phyloP scores from a whole-genome alignment of 164 flowering plant species.

The Pachysandra terminalis region DNA sequence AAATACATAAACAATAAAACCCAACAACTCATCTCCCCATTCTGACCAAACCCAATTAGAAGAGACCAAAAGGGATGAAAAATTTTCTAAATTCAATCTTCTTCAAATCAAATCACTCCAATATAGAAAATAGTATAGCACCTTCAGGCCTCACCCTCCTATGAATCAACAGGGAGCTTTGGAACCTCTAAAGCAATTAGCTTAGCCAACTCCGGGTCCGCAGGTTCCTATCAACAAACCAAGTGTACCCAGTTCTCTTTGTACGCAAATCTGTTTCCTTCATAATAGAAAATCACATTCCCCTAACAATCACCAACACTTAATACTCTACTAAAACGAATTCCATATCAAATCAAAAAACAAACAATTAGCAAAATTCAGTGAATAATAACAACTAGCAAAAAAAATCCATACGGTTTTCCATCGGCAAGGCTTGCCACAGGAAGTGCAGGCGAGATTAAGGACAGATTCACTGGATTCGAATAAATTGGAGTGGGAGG shows the following conservation, averaged over 20 bases:
- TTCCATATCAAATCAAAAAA: not conserved
- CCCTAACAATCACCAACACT: too few relatives aligned
- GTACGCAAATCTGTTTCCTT: too few relatives aligned
- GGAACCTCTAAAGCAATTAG: slow-evolving; percentile 80
- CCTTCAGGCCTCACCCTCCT: slow-evolving; percentile 53
- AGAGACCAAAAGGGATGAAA: too few relatives aligned
- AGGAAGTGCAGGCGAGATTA: slow-evolving; percentile 73
- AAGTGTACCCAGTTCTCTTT: slow-evolving; percentile 89
- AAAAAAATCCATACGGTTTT: slow-evolving; percentile 42
- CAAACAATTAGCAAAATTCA: too few relatives aligned
- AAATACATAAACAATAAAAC: too few relatives aligned
- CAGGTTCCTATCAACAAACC: slow-evolving; percentile 77
- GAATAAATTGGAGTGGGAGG: slow-evolving; percentile 83
- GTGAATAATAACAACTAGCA: too few relatives aligned
- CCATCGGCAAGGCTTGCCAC: slow-evolving; percentile 93
- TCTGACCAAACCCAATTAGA: too few relatives aligned
- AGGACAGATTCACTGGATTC: slow-evolving; percentile 94
- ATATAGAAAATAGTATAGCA: too few relatives aligned
- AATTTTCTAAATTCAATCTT: not conserved
- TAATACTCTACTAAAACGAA: slow-evolving; percentile 43
- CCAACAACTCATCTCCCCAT: too few relatives aligned
- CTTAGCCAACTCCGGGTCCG: slow-evolving; percentile 59
- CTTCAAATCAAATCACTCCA: not conserved
- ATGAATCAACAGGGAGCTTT: slow-evolving; percentile 29
- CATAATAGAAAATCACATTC: too few relatives aligned